Evolutionary conservation across 495 filamentous ascomycete species (phyloP).

Genomic region (Penicillium cosmopolitanum): DNA sequence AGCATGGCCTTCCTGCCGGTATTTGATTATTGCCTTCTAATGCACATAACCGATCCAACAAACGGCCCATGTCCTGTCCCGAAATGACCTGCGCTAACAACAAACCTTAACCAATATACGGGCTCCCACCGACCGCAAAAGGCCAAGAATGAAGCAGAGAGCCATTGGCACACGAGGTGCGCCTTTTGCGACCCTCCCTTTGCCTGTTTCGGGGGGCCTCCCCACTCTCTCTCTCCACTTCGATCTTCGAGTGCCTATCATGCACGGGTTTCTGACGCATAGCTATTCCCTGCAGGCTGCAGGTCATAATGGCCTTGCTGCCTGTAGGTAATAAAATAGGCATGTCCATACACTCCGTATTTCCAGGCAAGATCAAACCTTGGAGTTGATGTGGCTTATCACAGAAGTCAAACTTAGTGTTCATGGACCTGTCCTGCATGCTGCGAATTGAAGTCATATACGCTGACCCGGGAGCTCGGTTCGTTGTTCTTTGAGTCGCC

Average conservation of each 20-base stretch:
- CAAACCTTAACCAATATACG: slow-evolving; percentile 16
- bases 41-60: slow-evolving; percentile 19
- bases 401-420: slow-evolving; percentile 1
- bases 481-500: slow-evolving; percentile 4
- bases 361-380: not conserved
- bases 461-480: slow-evolving; percentile 8
- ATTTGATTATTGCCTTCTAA: slow-evolving; percentile 16
- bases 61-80: slow-evolving; percentile 16
- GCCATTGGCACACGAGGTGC: slow-evolving; percentile 24
- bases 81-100: slow-evolving; percentile 9
- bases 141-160: slow-evolving; percentile 25
- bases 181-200: slow-evolving; percentile 18
- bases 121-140: slow-evolving; percentile 2
- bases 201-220: slow-evolving; percentile 21
- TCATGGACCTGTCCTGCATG: slow-evolving; percentile 2
- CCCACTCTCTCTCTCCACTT: slow-evolving; percentile 19
- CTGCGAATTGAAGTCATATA: slow-evolving; percentile 10
- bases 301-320: slow-evolving; percentile 22
- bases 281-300: slow-evolving; percentile 31
- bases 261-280: slow-evolving; percentile 25
- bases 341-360: not conserved
- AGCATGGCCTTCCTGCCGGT: not conserved
- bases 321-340: slow-evolving; percentile 14
- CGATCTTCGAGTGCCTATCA: slow-evolving; percentile 18
- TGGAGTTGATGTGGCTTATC: not conserved